These are phyloP conservation scores for Lactifluus piperatus DNA, from an alignment of 768 basidiomycete species.

Conservation along the genomic window DNA sequence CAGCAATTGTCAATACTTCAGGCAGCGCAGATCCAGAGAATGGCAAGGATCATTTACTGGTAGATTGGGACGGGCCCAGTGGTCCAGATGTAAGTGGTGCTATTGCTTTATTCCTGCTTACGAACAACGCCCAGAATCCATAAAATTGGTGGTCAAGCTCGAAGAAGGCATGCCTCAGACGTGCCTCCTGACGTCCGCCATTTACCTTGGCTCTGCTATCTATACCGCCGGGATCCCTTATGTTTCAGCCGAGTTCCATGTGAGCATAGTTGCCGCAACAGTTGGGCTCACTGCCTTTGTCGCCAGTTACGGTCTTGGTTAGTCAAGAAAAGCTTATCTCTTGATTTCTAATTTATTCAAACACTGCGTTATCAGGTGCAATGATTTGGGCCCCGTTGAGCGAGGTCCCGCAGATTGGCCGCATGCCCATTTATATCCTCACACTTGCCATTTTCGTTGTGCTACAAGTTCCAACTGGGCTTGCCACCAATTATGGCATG, in stretches of 20 bases:
- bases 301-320: slow-evolving; percentile 22
- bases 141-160: slow-evolving; percentile 30
- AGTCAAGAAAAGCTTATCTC: slow-evolving; percentile 2
- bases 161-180: slow-evolving; percentile 27
- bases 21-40: slow-evolving; percentile 5
- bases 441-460: slow-evolving; percentile 28
- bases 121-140: background rate
- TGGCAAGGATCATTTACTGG: slow-evolving; percentile 20
- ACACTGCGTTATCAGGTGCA: slow-evolving; percentile 20
- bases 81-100: slow-evolving; percentile 17
- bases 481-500: slow-evolving; percentile 26
- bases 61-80: slow-evolving; percentile 24
- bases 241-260: slow-evolving; percentile 24
- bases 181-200: slow-evolving; percentile 28
- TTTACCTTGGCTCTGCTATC: slow-evolving; percentile 31
- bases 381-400: slow-evolving; percentile 28
- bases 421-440: slow-evolving; percentile 29
- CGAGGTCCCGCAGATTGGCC: slow-evolving; percentile 28
- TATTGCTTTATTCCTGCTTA: background rate
- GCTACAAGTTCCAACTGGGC: slow-evolving; percentile 29
- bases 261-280: slow-evolving; percentile 26
- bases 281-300: slow-evolving; percentile 28
- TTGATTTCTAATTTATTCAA: background rate
- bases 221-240: slow-evolving; percentile 27
- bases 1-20: background rate